phyloP scores from a whole-genome alignment of 768 basidiomycete species.

The Lentinula guzmanii region DNA sequence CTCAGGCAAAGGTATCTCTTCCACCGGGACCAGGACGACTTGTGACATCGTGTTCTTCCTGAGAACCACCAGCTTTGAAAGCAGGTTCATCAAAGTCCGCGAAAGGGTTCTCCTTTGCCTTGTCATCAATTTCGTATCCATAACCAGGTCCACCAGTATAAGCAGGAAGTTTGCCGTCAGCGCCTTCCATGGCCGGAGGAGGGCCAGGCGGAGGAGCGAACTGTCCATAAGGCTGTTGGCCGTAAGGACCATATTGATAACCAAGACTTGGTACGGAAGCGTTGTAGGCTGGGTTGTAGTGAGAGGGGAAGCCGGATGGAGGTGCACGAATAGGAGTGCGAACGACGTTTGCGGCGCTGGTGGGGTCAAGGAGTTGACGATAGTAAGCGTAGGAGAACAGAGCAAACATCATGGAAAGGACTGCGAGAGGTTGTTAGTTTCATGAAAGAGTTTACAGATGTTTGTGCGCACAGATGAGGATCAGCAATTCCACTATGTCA shows the following conservation, averaged over 20 bases:
- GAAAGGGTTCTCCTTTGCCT: constrained; percentile 49
- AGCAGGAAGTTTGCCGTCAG: constrained; percentile 41
- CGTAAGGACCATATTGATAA: constrained; percentile 21
- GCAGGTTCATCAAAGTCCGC: constrained; percentile 38
- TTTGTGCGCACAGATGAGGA: constrained; percentile 46
- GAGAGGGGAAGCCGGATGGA: constrained; percentile 34
- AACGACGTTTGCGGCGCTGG: constrained; percentile 43
- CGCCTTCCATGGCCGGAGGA: constrained; percentile 31
- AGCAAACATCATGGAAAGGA: constrained; percentile 57
- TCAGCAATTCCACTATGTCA: constrained; percentile 58
- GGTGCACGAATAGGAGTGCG: constrained; percentile 39
- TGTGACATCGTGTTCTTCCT: constrained; percentile 37
- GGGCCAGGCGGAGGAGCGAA: constrained; percentile 48
- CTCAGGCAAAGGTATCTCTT: constrained; percentile 18
- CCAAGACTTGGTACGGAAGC: constrained; percentile 26
- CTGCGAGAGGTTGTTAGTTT: constrained; percentile 22
- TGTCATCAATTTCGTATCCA: constrained; percentile 24
- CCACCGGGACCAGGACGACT: constrained; percentile 32
- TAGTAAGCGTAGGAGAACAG: constrained; percentile 64
- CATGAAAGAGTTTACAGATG: not conserved
- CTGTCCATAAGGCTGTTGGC: constrained; percentile 14
- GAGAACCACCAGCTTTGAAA: not conserved
- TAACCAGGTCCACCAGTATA: constrained; percentile 30
- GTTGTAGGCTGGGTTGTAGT: constrained; percentile 57
- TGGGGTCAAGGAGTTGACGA: constrained; percentile 69